Conservation (phyloP, 108 stramenopile genomes). For the Discostella pseudostelligera region DNA sequence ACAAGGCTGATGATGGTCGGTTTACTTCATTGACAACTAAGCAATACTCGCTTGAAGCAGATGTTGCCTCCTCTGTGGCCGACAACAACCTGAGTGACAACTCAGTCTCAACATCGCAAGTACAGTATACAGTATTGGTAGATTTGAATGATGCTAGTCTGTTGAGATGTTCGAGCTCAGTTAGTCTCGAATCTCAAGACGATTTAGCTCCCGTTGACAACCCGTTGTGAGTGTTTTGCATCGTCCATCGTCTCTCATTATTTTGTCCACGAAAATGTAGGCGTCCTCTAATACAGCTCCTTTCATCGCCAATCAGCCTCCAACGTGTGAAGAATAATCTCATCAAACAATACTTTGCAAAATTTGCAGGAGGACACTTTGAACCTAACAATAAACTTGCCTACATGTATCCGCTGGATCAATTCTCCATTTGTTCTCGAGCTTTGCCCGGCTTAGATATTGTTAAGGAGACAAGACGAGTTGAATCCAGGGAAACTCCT, state of each 20-base stretch:
- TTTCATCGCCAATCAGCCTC: constrained; percentile 30
- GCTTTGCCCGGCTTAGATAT: constrained; percentile 7
- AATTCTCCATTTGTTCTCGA: constrained; percentile 6
- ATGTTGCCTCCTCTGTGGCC: constrained; percentile 1
- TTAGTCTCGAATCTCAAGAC: constrained; percentile 41
- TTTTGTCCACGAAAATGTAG: neutral
- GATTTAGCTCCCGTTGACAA: constrained; percentile 59
- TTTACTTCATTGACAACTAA: constrained; percentile 73
- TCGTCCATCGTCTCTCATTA: neutral
- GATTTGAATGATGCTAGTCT: constrained; percentile 68
- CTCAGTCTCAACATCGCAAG: constrained; percentile 12
- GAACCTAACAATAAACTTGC: constrained; percentile 53
- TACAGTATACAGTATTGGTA: constrained; percentile 60
- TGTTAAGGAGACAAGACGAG: constrained; percentile 22
- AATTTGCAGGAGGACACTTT: constrained; percentile 48
- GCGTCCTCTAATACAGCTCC: neutral
- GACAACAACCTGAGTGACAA: neutral
- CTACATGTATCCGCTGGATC: constrained; percentile 77
- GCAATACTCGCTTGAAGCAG: constrained; percentile 37
- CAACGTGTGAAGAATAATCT: constrained; percentile 57
- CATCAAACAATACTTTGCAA: constrained; percentile 51
- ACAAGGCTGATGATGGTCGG: constrained; percentile 12
- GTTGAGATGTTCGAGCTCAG: constrained; percentile 27
- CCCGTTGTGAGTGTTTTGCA: constrained; percentile 31
- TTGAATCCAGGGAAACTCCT: constrained; percentile 12